Percentiles rank a stretch among this genome's conserved stretches.
phyloP scores from a whole-genome alignment of 1,284 basidiomycete species.

The Leccinum cinnamomeum region DNA sequence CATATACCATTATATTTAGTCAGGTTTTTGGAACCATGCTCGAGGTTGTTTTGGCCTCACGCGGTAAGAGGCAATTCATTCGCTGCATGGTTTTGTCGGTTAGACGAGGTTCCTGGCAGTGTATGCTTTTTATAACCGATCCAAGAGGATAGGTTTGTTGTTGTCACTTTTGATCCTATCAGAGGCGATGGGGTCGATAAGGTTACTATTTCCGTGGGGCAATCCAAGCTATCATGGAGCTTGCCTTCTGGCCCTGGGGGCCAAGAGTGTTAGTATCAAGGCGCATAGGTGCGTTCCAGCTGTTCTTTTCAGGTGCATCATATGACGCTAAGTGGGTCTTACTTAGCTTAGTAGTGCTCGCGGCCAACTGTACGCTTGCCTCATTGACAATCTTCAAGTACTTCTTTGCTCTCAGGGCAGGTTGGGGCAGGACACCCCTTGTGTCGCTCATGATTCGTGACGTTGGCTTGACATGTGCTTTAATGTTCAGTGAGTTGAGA shows the following conservation, averaged over 20 bases:
- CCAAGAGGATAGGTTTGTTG: constrained; percentile 15
- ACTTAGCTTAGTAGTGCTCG: constrained; percentile 17
- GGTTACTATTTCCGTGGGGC: constrained; percentile 6
- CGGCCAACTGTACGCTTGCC: constrained; percentile 5
- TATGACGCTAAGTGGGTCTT: neutral
- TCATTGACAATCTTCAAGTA: constrained; percentile 24
- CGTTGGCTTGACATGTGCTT: constrained; percentile 11
- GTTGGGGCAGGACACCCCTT: constrained; percentile 21
- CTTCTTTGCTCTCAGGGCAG: constrained; percentile 5
- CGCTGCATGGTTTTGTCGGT: neutral
- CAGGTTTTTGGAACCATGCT: constrained; percentile 16
- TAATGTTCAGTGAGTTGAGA: constrained; percentile 9
- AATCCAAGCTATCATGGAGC: neutral
- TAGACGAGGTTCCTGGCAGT: constrained; percentile 10
- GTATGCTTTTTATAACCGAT: constrained; percentile 23
- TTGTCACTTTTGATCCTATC: constrained; percentile 14
- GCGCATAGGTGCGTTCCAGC: constrained; percentile 11
- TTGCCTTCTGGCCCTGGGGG: constrained; percentile 14
- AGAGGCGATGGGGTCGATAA: constrained; percentile 8
- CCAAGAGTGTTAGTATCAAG: neutral
- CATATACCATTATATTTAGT: constrained; percentile 4
- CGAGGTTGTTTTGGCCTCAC: constrained; percentile 23
- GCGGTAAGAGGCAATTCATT: constrained; percentile 14
- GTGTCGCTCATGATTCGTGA: constrained; percentile 25
- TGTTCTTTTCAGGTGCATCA: neutral